Base-by-base conservation (phyloP, 1,139 yeast genomes). In the Yamadazyma triangularis region DNA sequence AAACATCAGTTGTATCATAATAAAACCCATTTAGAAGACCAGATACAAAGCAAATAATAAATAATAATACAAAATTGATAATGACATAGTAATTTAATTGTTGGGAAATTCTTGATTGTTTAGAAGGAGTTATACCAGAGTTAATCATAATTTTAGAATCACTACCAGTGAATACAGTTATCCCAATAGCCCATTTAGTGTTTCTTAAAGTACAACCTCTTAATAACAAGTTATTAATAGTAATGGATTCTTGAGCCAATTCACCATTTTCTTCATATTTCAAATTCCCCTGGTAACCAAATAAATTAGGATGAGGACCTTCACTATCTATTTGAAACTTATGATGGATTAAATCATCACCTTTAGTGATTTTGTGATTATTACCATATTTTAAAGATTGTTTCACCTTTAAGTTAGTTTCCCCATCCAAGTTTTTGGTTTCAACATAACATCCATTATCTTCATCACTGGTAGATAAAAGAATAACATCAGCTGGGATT, bases 351-450 rank as follows among this genome's bases (percentile, higher is more conserved):
- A 74, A 51, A 43, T 74, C 79, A 33, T 63, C 64, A 7, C 77
- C 74, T 27, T 52, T 59, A 26, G 41, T 47, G 24, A 66, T 57
- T 31, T 56, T 56, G n/a, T 50, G 39, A 9, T 55, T 56, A 18
- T 57, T 52, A 11, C 66, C 64, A 41, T 66, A 70, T 34, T 68
- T 61, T 37, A 75, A 47, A 3, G 78, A 64, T 38, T 63, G 69
- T 45, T 69, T 70, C n/a, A 65, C 71, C 48, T 74, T 75, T 44
- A 75, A 58, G 43, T 75, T 75, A 3, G 80, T 75, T 52, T 75
- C 81, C 48, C 81, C 81, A 50, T 75, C 81, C 33, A 75, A 56
- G 44, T 75, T 75, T 44, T 74, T 75, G 1, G 81, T 75, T 47
- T 75, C 81, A 12, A 74, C 73, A 41, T 65, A 73, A 52, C 79